Evolutionary conservation across 2,329 filamentous ascomycete genomes (phyloP), one percentile per base, ranked within the genome.

Genomic region (Colletotrichum liriopes): DNA sequence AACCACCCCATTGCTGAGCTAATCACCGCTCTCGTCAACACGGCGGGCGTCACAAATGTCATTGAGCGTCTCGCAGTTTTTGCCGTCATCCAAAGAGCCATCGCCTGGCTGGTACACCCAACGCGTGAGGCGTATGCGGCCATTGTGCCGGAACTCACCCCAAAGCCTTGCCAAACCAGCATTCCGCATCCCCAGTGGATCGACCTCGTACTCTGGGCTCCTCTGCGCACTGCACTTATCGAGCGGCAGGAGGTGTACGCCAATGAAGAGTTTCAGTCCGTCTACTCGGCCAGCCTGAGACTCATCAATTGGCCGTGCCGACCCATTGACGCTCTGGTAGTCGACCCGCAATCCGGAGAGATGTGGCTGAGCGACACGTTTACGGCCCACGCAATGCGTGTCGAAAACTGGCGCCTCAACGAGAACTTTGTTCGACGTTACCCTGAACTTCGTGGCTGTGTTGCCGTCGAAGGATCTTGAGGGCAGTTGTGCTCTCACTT

Each of bases 241-340:
- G 75, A 79, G 58, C 79, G 79, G 29, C 83, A 82, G 67, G 76
- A 79, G 20, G 61, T 78, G 5, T 85, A 84, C 67, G 79, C 78
- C 51, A 84, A 79, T 9, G 77, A 79, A 3, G 81, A 84, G 62
- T 84, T 84, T 54, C 77, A 78, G 51, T 76, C 77, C 65, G 58
- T 81, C 49, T 84, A 83, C 73, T 78, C 75, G 54, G 74, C 75
- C 47, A 79, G 77, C 65, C 65, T 84, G 58, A 80, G 79, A 41
- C 72, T 80, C 61, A 74, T 80, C 56, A 81, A 83, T 54, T 84
- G 80, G 83, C 77, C 79, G 35, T 74, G 73, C 32, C 74, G 75
- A 20, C 75, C 77, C 11, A 65, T 75, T 26, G 73, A 75, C 63
- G 76, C 76, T 58, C 73, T 79, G 56, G 68, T 76, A 26, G 74